Evolutionary conservation across 179 eudicot species (phyloP).

Genomic region (Beta lomatogona): DNA sequence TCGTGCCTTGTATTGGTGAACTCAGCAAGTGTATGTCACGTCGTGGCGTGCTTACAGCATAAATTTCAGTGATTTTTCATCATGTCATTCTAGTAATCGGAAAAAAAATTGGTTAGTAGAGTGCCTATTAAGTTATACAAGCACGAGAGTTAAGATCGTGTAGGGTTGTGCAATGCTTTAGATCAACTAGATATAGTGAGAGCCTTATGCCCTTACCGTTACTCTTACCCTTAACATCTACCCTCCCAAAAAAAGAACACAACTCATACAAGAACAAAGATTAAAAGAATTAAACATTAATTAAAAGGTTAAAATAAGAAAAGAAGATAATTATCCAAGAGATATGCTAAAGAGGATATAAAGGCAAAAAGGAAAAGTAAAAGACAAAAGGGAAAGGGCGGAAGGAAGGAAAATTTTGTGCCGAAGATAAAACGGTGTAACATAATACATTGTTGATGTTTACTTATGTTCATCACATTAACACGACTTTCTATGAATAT

Average conservation of each 20-base stretch:
- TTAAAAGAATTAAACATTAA: neutral
- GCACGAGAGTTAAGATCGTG: too few species aligned
- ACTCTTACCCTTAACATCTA: neutral
- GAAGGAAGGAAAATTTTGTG: neutral
- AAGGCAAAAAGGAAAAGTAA: slow-evolving; percentile 29
- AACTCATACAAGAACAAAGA: neutral
- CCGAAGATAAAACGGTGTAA: slow-evolving; percentile 5
- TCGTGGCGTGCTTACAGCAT: too few species aligned
- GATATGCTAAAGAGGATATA: slow-evolving; percentile 23
- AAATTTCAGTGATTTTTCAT: too few species aligned
- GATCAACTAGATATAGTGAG: too few species aligned
- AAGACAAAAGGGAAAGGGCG: slow-evolving; percentile 18
- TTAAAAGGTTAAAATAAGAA: neutral
- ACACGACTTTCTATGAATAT: neutral
- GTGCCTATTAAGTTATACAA: too few species aligned
- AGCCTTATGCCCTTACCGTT: neutral
- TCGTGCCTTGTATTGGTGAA: too few species aligned
- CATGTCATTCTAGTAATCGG: too few species aligned
- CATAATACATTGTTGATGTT: neutral
- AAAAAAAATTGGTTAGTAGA: too few species aligned
- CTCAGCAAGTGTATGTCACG: too few species aligned
- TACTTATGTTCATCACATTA: neutral
- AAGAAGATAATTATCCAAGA: neutral
- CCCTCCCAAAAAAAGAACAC: neutral
- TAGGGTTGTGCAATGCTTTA: too few species aligned